Percentiles rank a stretch among this genome's conserved stretches.
Conservation (phyloP, 1,284 basidiomycete genomes). For the Tetrapyrgos nigripes region DNA sequence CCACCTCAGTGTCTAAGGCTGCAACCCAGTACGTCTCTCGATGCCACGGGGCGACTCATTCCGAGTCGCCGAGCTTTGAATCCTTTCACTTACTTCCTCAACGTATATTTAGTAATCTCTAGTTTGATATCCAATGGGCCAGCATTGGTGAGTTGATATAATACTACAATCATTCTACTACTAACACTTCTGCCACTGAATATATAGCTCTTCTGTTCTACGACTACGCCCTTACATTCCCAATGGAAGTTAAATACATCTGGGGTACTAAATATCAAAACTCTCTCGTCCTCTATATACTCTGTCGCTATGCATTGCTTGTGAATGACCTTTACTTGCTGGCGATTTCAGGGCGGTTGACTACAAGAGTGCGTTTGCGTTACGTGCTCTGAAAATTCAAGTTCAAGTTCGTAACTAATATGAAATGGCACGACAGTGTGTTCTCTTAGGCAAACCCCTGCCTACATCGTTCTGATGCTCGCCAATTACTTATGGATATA, state of each 20-base stretch:
- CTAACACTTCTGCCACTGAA: neutral
- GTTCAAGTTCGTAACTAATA: too few relatives aligned
- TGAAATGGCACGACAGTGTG: too few relatives aligned
- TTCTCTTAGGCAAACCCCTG: too few relatives aligned
- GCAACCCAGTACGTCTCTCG: constrained; percentile 9
- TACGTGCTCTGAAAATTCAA: neutral
- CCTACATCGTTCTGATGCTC: neutral
- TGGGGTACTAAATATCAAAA: constrained; percentile 36
- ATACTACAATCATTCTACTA: neutral
- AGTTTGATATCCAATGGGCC: constrained; percentile 36
- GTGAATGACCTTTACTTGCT: constrained; percentile 42
- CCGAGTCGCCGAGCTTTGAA: too few relatives aligned
- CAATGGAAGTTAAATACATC: constrained; percentile 39
- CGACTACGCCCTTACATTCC: constrained; percentile 42
- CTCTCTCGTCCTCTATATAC: constrained; percentile 41
- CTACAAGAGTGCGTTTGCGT: constrained; percentile 22
- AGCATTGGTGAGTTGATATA: constrained; percentile 31
- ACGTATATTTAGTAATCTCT: constrained; percentile 27
- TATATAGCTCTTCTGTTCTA: constrained; percentile 35
- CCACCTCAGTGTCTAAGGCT: constrained; percentile 11
- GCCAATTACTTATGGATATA: constrained; percentile 17
- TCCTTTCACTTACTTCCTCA: neutral
- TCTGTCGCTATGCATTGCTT: constrained; percentile 44
- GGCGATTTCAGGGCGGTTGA: constrained; percentile 32
- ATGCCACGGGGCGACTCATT: too few relatives aligned